Percentiles rank a stretch among this genome's conserved stretches.
Evolutionary conservation across 2,329 filamentous ascomycete genomes (phyloP).

Genomic region (Hypoxylon sp.): DNA sequence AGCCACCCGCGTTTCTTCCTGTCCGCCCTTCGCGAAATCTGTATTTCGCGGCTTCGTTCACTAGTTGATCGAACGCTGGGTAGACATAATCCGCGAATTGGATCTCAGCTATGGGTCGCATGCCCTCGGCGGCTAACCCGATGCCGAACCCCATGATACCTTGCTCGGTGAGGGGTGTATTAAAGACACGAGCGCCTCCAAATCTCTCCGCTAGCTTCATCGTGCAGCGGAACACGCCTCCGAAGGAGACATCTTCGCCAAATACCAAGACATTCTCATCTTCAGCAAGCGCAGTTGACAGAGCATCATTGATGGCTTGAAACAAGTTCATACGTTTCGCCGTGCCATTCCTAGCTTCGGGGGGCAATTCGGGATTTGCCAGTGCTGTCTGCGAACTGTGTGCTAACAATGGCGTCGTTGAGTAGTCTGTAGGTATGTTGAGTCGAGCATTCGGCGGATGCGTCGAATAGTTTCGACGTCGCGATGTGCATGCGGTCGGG

Average conservation of each 20-base stretch:
- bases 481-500: constrained; percentile 14
- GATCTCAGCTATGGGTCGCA: constrained; percentile 93
- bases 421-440: constrained; percentile 91
- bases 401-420: constrained; percentile 82
- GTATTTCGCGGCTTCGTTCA: constrained; percentile 93
- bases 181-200: constrained; percentile 91
- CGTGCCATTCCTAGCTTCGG: constrained; percentile 74
- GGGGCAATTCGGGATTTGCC: constrained; percentile 78
- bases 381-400: constrained; percentile 83
- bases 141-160: constrained; percentile 95
- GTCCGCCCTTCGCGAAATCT: constrained; percentile 78
- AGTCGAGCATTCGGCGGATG: constrained; percentile 75
- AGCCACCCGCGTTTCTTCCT: constrained; percentile 76
- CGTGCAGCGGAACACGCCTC: constrained; percentile 94
- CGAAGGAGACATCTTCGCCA: constrained; percentile 97
- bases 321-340: constrained; percentile 94
- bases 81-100: constrained; percentile 97
- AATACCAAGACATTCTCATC: constrained; percentile 93
- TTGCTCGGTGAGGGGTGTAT: constrained; percentile 94
- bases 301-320: constrained; percentile 91
- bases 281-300: constrained; percentile 83
- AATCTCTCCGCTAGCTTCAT: constrained; percentile 92
- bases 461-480: constrained; percentile 63
- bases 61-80: constrained; percentile 92
- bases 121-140: constrained; percentile 89